phyloP scores from a whole-genome alignment of 495 filamentous ascomycete genomes.

The Echria macrotheca region DNA sequence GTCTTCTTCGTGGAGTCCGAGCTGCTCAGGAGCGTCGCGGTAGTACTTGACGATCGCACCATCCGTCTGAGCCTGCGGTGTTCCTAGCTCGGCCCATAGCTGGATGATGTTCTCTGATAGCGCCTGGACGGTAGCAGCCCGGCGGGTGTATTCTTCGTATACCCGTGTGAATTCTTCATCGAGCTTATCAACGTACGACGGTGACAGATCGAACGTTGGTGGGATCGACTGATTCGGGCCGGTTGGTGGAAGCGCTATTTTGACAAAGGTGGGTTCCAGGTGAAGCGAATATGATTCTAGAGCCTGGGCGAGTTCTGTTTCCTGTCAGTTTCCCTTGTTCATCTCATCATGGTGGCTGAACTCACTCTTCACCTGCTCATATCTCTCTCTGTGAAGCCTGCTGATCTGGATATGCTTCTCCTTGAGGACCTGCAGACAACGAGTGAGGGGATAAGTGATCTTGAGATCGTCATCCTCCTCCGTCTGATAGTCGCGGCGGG shows the following conservation, averaged over 20 bases:
- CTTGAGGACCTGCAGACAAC: slow-evolving; percentile 71
- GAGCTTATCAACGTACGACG: slow-evolving; percentile 77
- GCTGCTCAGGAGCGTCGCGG: slow-evolving; percentile 82
- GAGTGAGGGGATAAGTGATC: slow-evolving; percentile 72
- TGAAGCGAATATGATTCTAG: slow-evolving; percentile 93
- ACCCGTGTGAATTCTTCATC: slow-evolving; percentile 89
- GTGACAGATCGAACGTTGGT: slow-evolving; percentile 80
- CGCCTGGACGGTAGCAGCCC: slow-evolving; percentile 66
- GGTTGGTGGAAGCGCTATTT: slow-evolving; percentile 74
- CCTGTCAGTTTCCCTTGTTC: not conserved
- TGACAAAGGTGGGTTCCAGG: slow-evolving; percentile 79
- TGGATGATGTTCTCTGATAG: slow-evolving; percentile 81
- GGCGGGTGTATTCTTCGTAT: slow-evolving; percentile 88
- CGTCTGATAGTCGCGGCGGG: slow-evolving; percentile 48
- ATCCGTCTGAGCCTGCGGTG: slow-evolving; percentile 89
- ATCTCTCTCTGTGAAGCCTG: slow-evolving; percentile 80
- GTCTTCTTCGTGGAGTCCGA: slow-evolving; percentile 85
- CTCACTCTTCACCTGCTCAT: slow-evolving; percentile 90
- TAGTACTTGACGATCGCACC: slow-evolving; percentile 78
- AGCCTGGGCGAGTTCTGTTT: slow-evolving; percentile 81
- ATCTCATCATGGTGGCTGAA: not conserved
- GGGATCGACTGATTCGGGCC: slow-evolving; percentile 68
- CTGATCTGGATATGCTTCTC: slow-evolving; percentile 77
- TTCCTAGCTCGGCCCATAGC: slow-evolving; percentile 92
- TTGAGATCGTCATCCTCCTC: slow-evolving; percentile 56